Base-by-base conservation (phyloP, 2,329 filamentous ascomycete species). In the Fusarium sp. region DNA sequence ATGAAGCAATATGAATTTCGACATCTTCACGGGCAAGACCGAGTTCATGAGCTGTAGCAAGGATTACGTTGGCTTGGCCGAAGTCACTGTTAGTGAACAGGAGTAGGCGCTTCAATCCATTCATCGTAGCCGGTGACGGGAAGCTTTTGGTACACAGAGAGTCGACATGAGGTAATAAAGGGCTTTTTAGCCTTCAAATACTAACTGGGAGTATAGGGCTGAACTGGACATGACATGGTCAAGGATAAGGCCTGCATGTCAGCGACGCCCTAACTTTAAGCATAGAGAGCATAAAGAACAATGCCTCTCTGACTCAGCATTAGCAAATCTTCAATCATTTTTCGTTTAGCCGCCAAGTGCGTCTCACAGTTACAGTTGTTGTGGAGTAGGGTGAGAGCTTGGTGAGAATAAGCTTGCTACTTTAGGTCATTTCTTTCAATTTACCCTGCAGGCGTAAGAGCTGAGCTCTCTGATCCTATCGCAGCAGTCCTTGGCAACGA, bases 91-190 rank as follows among this genome's bases (percentile, higher is more conserved):
- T 59, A 0, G 53, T 59, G 14, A 61, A 38, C 7, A 61, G 3
- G 1, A 61, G 13, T 2, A 61, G 1, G 0, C 59, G 31, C 12
- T 24, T 22, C 2, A 1, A 12, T 4, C 2, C 7, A 1, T 24
- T 7, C 58, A 57, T 61, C 0, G 3, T 30, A 13, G 1, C 4
- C 0, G 2, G 35, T 8, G 3, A 0, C 9, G 0, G 6, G 28
- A 8, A 6, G 16, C 14, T 13, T 26, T 20, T 7, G 6, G 12
- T 5, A 6, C 7, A 10, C 9, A 4, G 11, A 35, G 18, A 26
- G 6, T 11, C 8, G 6, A 3, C 3, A 12, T 50, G n/a, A 11
- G n/a, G 18, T 13, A 26, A 36, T 3, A 9, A 22, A 36, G 20
- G 6, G 31, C 24, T 1, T 53, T 3, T 13, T 2, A 5, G 9